phyloP scores from a whole-genome alignment of 768 basidiomycete genomes.

The Sporobolomyces phaffii region DNA sequence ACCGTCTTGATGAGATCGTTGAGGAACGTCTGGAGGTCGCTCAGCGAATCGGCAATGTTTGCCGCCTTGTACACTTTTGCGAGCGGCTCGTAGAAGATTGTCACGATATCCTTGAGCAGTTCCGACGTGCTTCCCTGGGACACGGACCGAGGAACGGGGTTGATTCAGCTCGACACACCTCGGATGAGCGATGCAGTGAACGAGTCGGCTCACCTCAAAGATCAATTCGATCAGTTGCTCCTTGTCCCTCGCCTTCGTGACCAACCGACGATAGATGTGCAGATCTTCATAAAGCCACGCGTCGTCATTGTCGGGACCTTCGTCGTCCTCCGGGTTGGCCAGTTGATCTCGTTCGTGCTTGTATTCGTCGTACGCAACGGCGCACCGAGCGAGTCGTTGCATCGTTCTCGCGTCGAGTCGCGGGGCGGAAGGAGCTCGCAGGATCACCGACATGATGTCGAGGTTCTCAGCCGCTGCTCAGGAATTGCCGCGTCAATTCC shows the following conservation, averaged over 20 bases:
- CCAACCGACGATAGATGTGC: constrained; percentile 67
- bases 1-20: constrained; percentile 93
- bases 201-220: constrained; percentile 88
- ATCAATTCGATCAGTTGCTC: constrained; percentile 87
- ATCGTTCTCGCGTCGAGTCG: constrained; percentile 68
- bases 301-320: constrained; percentile 87
- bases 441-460: constrained; percentile 69
- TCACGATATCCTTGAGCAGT: constrained; percentile 93
- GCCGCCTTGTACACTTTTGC: constrained; percentile 97
- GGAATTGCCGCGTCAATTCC: not conserved
- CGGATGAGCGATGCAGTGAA: too few species aligned
- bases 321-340: constrained; percentile 70
- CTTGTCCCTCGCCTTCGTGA: constrained; percentile 73
- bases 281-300: constrained; percentile 95
- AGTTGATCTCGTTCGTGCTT: constrained; percentile 56
- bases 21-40: constrained; percentile 86
- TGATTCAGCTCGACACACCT: too few species aligned
- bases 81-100: constrained; percentile 93
- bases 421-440: constrained; percentile 69
- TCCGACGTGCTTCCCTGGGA: constrained; percentile 94
- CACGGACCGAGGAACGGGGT: too few species aligned
- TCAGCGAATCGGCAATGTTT: constrained; percentile 86
- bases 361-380: constrained; percentile 73
- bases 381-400: constrained; percentile 69
- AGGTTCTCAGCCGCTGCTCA: constrained; percentile 53